phyloP scores from a whole-genome alignment of 495 filamentous ascomycete species.

The Trichoderma erinaceum region DNA sequence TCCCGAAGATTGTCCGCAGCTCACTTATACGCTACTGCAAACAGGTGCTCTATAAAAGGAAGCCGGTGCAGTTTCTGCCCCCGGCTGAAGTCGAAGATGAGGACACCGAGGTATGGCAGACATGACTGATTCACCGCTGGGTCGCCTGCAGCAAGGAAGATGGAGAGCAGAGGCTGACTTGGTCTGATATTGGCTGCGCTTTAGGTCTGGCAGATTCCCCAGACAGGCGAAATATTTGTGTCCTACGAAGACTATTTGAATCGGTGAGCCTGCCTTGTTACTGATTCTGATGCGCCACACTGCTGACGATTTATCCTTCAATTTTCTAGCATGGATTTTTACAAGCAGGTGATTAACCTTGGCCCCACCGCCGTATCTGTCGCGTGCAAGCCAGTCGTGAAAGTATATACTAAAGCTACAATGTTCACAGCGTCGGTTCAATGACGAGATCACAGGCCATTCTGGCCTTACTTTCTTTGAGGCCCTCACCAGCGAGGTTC shows the following conservation, averaged over 20 bases:
- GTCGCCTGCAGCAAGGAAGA: constrained; percentile 19
- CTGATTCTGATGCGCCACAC: neutral
- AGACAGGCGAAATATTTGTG: constrained; percentile 85
- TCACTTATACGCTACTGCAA: constrained; percentile 8
- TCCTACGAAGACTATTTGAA: constrained; percentile 84
- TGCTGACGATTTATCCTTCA: constrained; percentile 22
- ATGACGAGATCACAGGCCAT: constrained; percentile 91
- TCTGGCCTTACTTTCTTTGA: constrained; percentile 92
- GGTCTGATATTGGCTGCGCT: neutral
- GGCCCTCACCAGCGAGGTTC: constrained; percentile 86
- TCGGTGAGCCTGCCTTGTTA: constrained; percentile 45
- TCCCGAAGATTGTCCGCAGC: neutral
- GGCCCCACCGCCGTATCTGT: neutral
- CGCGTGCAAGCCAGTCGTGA: neutral
- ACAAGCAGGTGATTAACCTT: constrained; percentile 64
- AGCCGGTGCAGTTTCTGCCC: constrained; percentile 80
- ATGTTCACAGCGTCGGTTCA: constrained; percentile 66
- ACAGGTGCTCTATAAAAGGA: constrained; percentile 92
- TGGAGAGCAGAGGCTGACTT: constrained; percentile 4
- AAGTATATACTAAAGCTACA: constrained; percentile 20
- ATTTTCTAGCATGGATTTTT: constrained; percentile 73
- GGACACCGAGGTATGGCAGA: constrained; percentile 60
- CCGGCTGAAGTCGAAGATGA: constrained; percentile 71
- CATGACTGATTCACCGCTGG: constrained; percentile 6
- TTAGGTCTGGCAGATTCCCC: constrained; percentile 85